Evolutionary conservation across 768 basidiomycete genomes (phyloP).

Genomic region (Mycena kentingensis): DNA sequence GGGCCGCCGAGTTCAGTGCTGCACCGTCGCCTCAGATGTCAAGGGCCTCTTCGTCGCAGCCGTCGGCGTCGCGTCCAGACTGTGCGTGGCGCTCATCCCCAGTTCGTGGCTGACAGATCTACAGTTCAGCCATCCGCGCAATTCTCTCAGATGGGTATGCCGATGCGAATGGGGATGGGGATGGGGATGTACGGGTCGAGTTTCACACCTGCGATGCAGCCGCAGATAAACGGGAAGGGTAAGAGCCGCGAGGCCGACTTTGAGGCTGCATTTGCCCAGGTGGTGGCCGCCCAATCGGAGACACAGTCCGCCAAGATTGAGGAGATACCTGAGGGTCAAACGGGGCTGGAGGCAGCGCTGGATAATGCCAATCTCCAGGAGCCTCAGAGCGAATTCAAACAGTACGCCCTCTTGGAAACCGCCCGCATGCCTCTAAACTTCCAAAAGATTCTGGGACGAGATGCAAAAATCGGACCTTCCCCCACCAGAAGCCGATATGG

Average conservation of each 20-base stretch:
- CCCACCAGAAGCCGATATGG: conserved; percentile 62
- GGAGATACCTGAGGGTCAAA: conserved; percentile 49
- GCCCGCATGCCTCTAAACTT: neutral
- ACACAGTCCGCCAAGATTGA: conserved; percentile 50
- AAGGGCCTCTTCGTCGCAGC: conserved; percentile 29
- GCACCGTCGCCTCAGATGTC: conserved; percentile 29
- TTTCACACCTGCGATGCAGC: conserved; percentile 31
- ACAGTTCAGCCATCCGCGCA: neutral
- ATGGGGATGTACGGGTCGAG: conserved; percentile 41
- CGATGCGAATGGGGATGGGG: conserved; percentile 33
- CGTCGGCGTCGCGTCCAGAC: conserved; percentile 40
- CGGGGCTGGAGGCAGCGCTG: conserved; percentile 42
- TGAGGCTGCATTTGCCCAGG: conserved; percentile 80
- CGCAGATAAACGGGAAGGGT: conserved; percentile 68
- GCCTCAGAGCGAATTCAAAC: conserved; percentile 48
- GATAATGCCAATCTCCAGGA: conserved; percentile 35
- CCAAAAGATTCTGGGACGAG: conserved; percentile 60
- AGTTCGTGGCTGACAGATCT: no score
- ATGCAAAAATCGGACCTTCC: conserved; percentile 59
- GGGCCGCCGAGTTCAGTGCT: conserved; percentile 63
- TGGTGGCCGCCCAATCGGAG: conserved; percentile 52
- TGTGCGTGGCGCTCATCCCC: conserved; percentile 35
- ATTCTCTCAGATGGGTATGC: conserved; percentile 23
- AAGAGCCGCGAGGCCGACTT: conserved; percentile 79
- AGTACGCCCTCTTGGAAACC: conserved; percentile 41